Evolutionary conservation across 1,139 yeast genomes (phyloP).

Genomic region (Zygotorulaspora mrakii): DNA sequence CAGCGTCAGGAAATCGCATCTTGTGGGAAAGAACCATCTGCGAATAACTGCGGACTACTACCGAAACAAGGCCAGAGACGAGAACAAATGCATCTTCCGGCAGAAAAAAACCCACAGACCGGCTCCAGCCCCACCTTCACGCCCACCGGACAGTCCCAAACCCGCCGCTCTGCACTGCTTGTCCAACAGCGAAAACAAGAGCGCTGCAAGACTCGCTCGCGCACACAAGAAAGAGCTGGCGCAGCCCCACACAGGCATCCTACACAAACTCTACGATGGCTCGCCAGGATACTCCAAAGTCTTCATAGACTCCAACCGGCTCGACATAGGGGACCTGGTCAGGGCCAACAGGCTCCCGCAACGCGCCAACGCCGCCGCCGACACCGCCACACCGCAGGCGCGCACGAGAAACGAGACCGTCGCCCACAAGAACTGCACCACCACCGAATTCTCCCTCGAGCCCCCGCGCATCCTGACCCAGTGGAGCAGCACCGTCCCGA

Average conservation of each 20-base stretch:
- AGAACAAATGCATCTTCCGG: slow-evolving; percentile 4
- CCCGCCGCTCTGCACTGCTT: slow-evolving; percentile 9
- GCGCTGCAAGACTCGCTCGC: slow-evolving; percentile 4
- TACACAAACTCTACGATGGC: slow-evolving; percentile 26
- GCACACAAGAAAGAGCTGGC: slow-evolving; percentile 14
- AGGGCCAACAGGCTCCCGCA: slow-evolving; percentile 29
- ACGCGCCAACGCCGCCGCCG: slow-evolving; percentile 26
- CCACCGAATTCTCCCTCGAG: slow-evolving; percentile 8
- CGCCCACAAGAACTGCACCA: background rate
- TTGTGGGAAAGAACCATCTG: slow-evolving; percentile 76
- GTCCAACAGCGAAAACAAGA: slow-evolving; percentile 18
- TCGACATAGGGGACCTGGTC: slow-evolving; percentile 32
- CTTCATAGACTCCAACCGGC: slow-evolving; percentile 28
- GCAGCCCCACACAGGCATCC: slow-evolving; percentile 7
- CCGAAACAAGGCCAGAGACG: slow-evolving; percentile 24
- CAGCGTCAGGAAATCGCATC: slow-evolving; percentile 81
- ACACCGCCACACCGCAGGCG: background rate
- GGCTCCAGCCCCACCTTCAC: background rate
- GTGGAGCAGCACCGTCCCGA: slow-evolving; percentile 16
- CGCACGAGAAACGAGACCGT: slow-evolving; percentile 12
- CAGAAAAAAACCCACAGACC: slow-evolving; percentile 2
- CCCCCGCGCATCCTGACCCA: slow-evolving; percentile 20
- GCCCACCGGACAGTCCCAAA: too few relatives aligned
- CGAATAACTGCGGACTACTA: slow-evolving; percentile 74
- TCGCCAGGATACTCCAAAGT: slow-evolving; percentile 35